A percentile compares a stretch with the other conserved stretches of the same genome.
Evolutionary conservation across 805 yeast genomes (phyloP).

Genomic region (Wickerhamiella brachini): DNA sequence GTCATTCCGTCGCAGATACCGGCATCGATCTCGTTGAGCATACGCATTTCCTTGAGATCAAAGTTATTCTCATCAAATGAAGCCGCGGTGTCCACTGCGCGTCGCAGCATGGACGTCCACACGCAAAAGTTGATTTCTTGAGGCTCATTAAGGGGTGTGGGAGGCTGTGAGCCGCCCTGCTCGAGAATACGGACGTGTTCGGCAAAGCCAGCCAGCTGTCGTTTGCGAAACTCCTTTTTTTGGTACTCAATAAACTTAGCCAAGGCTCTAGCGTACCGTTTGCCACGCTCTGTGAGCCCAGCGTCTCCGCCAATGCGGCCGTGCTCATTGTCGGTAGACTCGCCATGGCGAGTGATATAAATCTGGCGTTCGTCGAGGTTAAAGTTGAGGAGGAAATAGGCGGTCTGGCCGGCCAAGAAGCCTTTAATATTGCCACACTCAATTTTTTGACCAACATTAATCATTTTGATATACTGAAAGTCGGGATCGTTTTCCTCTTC

Average conservation of each 20-base stretch:
- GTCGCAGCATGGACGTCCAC: constrained; percentile 78
- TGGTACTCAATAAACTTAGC: constrained; percentile 61
- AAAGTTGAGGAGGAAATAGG: constrained; percentile 78
- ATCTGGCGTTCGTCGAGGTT: constrained; percentile 80
- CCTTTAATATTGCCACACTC: constrained; percentile 83
- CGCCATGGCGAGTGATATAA: constrained; percentile 94
- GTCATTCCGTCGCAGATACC: constrained; percentile 91
- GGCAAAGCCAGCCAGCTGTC: constrained; percentile 43
- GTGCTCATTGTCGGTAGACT: constrained; percentile 65
- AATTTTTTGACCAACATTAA: constrained; percentile 87
- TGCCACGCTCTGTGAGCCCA: constrained; percentile 62
- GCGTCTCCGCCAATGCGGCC: constrained; percentile 94
- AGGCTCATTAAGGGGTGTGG: constrained; percentile 28
- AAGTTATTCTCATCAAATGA: constrained; percentile 60
- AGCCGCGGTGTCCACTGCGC: constrained; percentile 68
- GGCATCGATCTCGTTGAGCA: constrained; percentile 88
- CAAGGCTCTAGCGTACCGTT: constrained; percentile 56
- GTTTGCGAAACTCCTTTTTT: constrained; percentile 49
- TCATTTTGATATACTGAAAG: constrained; percentile 85
- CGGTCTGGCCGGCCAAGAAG: constrained; percentile 83
- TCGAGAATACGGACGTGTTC: constrained; percentile 31
- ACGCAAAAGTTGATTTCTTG: constrained; percentile 72
- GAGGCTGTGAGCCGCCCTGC: constrained; percentile 22
- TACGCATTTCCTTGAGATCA: constrained; percentile 75
- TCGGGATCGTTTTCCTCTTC: constrained; percentile 46